phyloP scores from a whole-genome alignment of 2,329 filamentous ascomycete species.

The Trichoderma breve region DNA sequence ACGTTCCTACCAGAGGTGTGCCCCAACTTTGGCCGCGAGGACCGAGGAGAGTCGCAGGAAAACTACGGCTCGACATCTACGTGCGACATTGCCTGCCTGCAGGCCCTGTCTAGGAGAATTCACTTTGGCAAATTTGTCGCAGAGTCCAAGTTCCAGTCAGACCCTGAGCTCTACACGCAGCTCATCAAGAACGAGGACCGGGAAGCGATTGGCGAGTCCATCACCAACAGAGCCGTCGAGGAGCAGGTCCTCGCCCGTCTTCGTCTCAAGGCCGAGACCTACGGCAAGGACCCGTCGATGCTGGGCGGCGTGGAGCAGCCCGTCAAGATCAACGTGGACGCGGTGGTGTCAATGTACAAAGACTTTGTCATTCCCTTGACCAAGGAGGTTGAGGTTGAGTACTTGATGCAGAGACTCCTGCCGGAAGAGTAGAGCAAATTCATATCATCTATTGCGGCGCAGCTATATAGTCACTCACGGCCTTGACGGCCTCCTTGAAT shows the following conservation, averaged over 20 bases:
- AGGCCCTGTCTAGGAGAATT: constrained; percentile 84
- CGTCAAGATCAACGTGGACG: constrained; percentile 87
- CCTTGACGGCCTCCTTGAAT: constrained; percentile 74
- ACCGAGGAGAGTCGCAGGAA: constrained; percentile 82
- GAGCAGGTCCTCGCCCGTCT: constrained; percentile 85
- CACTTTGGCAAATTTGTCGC: constrained; percentile 99
- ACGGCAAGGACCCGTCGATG: constrained; percentile 82
- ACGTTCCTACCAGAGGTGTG: constrained; percentile 83
- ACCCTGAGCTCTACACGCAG: constrained; percentile 74
- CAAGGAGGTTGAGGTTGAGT: constrained; percentile 98
- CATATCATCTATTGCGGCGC: constrained; percentile 42
- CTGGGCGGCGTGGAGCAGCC: constrained; percentile 52
- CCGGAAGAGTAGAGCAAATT: constrained; percentile 20
- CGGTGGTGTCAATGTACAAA: constrained; percentile 86
- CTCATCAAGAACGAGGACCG: constrained; percentile 81
- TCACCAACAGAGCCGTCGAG: constrained; percentile 87
- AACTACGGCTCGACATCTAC: constrained; percentile 94
- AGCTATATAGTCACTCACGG: constrained; percentile 70
- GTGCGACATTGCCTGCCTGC: constrained; percentile 84
- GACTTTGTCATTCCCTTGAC: constrained; percentile 94
- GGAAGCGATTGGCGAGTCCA: constrained; percentile 79
- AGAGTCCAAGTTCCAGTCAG: constrained; percentile 87
- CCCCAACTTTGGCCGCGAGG: constrained; percentile 69
- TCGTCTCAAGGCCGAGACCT: constrained; percentile 85
- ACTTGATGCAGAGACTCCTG: constrained; percentile 87